These are phyloP conservation scores for Suillus subluteus DNA, from an alignment of 768 basidiomycete genomes.

Conservation along the genomic window DNA sequence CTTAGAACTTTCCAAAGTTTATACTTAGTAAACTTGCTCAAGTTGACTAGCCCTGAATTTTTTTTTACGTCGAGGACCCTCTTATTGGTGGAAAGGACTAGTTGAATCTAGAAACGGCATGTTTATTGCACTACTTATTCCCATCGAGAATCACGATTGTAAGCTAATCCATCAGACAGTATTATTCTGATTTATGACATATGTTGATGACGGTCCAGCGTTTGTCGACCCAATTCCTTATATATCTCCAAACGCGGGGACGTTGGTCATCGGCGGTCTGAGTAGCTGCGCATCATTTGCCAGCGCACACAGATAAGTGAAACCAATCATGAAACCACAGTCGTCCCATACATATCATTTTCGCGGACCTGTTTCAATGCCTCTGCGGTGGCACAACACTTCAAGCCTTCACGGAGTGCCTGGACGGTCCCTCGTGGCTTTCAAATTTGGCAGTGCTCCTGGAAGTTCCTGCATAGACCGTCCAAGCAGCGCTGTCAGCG, in stretches of 20 bases:
- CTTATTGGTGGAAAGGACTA: too few relatives aligned
- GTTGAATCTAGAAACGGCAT: too few relatives aligned
- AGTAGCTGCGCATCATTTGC: background rate
- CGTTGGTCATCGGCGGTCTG: background rate
- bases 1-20: conserved; percentile 7
- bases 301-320: background rate
- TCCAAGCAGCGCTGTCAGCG: background rate
- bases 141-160: background rate
- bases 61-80: background rate
- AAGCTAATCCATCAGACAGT: background rate
- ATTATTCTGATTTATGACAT: background rate
- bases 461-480: background rate
- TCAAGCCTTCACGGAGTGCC: background rate
- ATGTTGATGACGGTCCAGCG: too few relatives aligned
- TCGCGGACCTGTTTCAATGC: background rate
- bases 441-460: background rate
- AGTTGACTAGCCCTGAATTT: background rate
- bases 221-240: background rate
- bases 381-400: background rate
- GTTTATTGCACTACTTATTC: background rate
- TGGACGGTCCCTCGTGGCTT: background rate
- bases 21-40: background rate
- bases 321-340: background rate
- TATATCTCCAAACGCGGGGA: background rate
- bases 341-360: too few relatives aligned